phyloP scores from a whole-genome alignment of 106 monocot genomes.

The Xerophyta viscosa region DNA sequence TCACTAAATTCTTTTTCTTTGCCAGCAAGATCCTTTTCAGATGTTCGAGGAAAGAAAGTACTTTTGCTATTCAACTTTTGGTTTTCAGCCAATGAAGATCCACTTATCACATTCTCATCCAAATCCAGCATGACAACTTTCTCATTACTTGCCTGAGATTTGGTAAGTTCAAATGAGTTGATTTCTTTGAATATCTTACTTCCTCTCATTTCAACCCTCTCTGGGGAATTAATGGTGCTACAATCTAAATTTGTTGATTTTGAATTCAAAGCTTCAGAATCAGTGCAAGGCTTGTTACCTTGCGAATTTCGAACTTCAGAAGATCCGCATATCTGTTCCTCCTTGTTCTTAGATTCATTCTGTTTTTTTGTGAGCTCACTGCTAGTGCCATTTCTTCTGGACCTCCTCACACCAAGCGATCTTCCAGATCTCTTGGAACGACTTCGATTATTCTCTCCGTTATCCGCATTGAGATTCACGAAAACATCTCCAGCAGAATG shows the following conservation, averaged over 20 bases:
- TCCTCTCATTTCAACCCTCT: neutral
- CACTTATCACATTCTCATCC: conserved; percentile 4
- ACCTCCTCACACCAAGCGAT: conserved; percentile 8
- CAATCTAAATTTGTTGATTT: conserved; percentile 3
- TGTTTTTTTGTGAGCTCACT: neutral
- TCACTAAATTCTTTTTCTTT: no score
- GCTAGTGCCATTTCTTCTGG: conserved; percentile 5
- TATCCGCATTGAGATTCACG: neutral
- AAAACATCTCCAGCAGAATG: neutral
- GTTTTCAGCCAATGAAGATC: conserved; percentile 1
- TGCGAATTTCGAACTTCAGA: neutral
- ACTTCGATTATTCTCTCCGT: neutral
- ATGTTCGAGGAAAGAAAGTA: no score
- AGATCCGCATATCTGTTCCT: conserved; percentile 4
- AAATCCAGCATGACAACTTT: conserved; percentile 1
- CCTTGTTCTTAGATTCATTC: neutral
- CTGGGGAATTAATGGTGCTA: neutral
- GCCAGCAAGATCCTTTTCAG: no score
- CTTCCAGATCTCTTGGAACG: neutral
- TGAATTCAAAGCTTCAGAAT: neutral
- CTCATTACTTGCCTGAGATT: neutral
- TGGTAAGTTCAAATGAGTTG: neutral
- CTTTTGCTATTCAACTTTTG: neutral
- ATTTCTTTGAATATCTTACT: neutral
- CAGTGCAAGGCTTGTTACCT: neutral